Evolutionary conservation across 2,329 filamentous ascomycete species (phyloP).

Genomic region (Beauveria rudraprayagi): DNA sequence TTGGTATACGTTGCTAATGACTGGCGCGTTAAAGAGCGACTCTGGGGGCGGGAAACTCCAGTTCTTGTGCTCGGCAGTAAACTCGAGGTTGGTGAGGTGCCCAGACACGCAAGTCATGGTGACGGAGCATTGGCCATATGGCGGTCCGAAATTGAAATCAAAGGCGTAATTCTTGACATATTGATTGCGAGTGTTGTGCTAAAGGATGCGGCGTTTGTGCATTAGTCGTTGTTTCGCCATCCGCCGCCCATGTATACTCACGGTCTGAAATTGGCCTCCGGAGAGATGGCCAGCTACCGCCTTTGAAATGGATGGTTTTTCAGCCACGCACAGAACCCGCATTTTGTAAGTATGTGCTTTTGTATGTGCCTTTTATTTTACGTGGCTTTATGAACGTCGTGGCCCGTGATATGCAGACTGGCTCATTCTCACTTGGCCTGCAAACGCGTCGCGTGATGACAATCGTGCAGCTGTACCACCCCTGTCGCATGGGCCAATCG

Average conservation of each 20-base stretch:
- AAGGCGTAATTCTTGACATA: conserved; percentile 96
- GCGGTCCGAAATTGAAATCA: conserved; percentile 72
- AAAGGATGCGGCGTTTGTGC: not conserved
- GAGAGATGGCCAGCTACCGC: conserved; percentile 85
- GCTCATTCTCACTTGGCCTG: not conserved
- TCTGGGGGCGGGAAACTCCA: conserved; percentile 78
- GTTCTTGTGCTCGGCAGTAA: conserved; percentile 62
- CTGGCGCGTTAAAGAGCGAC: conserved; percentile 71
- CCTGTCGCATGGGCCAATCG: not conserved
- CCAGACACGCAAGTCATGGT: conserved; percentile 92
- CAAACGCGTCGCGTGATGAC: conserved; percentile 10
- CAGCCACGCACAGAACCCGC: conserved; percentile 48
- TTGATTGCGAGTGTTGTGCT: conserved; percentile 62
- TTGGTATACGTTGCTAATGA: conserved; percentile 58
- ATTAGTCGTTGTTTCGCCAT: conserved; percentile 11
- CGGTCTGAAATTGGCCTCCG: conserved; percentile 63
- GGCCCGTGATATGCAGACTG: not conserved
- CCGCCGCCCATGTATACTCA: conserved; percentile 35
- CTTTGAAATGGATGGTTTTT: conserved; percentile 88
- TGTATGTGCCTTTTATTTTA: conserved; percentile 6
- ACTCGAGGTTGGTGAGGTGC: conserved; percentile 76
- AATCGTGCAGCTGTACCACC: not conserved
- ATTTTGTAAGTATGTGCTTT: conserved; percentile 28
- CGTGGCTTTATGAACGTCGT: not conserved
- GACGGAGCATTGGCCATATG: conserved; percentile 75